Conservation (phyloP, 2,329 filamentous ascomycete species). For the Phaeosphaeria sp. region DNA sequence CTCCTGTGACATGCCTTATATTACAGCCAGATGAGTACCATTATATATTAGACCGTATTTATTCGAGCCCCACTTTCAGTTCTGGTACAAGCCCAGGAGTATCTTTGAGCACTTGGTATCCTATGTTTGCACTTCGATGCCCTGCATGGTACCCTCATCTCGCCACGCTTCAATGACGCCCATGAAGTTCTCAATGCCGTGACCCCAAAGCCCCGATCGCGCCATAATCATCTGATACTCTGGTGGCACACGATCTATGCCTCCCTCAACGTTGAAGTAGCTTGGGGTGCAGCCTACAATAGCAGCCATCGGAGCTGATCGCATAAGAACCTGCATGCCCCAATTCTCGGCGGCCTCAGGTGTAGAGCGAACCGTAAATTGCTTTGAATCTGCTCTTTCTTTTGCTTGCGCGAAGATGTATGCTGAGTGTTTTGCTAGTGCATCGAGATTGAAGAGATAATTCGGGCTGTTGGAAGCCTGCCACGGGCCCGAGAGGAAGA, state of each 20-base stretch:
- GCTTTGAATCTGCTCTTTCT: slow-evolving; percentile 8
- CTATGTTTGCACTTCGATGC: slow-evolving; percentile 1
- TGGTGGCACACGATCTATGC: slow-evolving; percentile 17
- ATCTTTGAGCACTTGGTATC: too few species aligned
- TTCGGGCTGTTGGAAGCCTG: slow-evolving; percentile 19
- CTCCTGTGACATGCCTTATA: too few species aligned
- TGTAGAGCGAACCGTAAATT: slow-evolving; percentile 15
- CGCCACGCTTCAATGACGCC: slow-evolving; percentile 20
- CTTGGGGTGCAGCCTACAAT: slow-evolving; percentile 23
- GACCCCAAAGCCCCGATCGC: slow-evolving; percentile 22
- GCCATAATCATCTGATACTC: slow-evolving; percentile 22
- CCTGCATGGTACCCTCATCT: neutral
- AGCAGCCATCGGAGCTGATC: slow-evolving; percentile 17
- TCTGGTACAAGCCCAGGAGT: too few species aligned
- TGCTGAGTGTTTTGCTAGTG: slow-evolving; percentile 18
- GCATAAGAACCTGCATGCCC: slow-evolving; percentile 19
- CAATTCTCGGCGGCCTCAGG: slow-evolving; percentile 18
- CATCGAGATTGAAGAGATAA: slow-evolving; percentile 16
- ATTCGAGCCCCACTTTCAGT: too few species aligned
- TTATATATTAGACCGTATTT: too few species aligned
- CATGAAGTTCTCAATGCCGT: slow-evolving; percentile 23
- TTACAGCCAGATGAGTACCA: too few species aligned
- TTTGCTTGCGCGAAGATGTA: slow-evolving; percentile 19
- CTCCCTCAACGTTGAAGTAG: slow-evolving; percentile 26
- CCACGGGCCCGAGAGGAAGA: slow-evolving; percentile 25